Base-by-base conservation (phyloP, 176 grass and related monocot species). In the Oryza glaberrima region DNA sequence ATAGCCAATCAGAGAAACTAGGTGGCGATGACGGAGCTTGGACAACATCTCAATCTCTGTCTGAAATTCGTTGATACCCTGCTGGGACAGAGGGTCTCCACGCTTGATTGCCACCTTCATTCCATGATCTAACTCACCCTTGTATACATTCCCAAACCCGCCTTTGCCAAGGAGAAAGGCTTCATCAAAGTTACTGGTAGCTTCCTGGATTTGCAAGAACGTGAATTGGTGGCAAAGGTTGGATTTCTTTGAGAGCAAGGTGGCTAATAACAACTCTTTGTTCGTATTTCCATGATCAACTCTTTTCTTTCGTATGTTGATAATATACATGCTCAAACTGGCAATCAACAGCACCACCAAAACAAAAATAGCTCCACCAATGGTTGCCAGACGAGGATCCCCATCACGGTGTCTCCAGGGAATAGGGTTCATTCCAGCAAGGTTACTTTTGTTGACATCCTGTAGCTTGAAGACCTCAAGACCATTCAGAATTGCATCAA, bases 71-170 rank as follows among this genome's bases (percentile, higher is more conserved):
- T 17, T 4, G 9, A 19, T 19, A 1, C 51, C 51, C 16, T 56
- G 90, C 45, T 78, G 32, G 9, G 90, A 88, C 49, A 78, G 68
- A 7, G 82, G 77, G 20, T 88, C 85, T 9, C 49, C 86, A 32
- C 86, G 86, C 52, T 92, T 92, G 26, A 92, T 85, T 13, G 86
- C 86, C 16, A 88, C 86, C 73, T 75, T 82, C 4, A 61, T 82
- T 1, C 85, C 86, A 17, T 63, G 51, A 30, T 85, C 86, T 10
- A 88, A 51, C 38, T 78, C 73, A 0, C 86, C 86, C 4, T 4
- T 65, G 19, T 92, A 92, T 10, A 92, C 90, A 70, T 86, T 82
- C 44, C 86, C 90, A 11, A 92, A 91, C 6, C 90, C 90, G 0
- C 90, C 90, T 26, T 77, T 78, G 3, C 85, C 86, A 5, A 91